phyloP scores from a whole-genome alignment of 805 yeast species.

The Millerago galiae region DNA sequence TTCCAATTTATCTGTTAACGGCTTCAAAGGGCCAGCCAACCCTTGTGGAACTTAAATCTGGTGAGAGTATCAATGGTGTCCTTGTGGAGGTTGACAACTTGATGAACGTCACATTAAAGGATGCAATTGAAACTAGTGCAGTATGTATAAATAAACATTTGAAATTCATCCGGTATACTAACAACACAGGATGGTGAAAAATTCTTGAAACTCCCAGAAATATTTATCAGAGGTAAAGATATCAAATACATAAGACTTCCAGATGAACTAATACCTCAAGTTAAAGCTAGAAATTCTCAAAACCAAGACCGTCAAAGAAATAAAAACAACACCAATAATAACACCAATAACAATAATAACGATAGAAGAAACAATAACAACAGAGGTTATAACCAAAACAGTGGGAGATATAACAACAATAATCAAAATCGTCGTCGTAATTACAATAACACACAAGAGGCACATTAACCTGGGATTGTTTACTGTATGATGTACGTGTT shows the following conservation, averaged over 20 bases:
- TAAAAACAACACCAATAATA: conserved; percentile 39
- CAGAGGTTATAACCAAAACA: conserved; percentile 28
- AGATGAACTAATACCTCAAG: conserved; percentile 68
- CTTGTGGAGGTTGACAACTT: conserved; percentile 84
- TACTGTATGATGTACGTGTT: background rate
- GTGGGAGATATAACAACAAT: conserved; percentile 23
- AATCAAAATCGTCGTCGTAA: conserved; percentile 5
- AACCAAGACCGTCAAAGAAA: conserved; percentile 39
- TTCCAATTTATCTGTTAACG: conserved; percentile 85
- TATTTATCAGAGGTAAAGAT: conserved; percentile 80
- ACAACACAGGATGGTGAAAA: conserved; percentile 42
- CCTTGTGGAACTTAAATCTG: conserved; percentile 84
- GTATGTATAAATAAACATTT: conserved; percentile 11
- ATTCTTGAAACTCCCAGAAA: conserved; percentile 59
- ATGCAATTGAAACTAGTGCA: conserved; percentile 64
- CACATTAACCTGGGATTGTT: conserved; percentile 3
- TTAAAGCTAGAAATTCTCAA: conserved; percentile 56
- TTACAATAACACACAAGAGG: conserved; percentile 5
- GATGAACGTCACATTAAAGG: conserved; percentile 86
- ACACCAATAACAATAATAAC: conserved; percentile 28
- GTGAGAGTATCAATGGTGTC: conserved; percentile 82
- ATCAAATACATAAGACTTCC: conserved; percentile 74
- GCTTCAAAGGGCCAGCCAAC: conserved; percentile 87
- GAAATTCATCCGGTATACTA: conserved; percentile 3
- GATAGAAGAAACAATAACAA: conserved; percentile 23